Evolutionary conservation across 2,329 filamentous ascomycete genomes (phyloP).

Genomic region (Pseudodiploospora longispora): DNA sequence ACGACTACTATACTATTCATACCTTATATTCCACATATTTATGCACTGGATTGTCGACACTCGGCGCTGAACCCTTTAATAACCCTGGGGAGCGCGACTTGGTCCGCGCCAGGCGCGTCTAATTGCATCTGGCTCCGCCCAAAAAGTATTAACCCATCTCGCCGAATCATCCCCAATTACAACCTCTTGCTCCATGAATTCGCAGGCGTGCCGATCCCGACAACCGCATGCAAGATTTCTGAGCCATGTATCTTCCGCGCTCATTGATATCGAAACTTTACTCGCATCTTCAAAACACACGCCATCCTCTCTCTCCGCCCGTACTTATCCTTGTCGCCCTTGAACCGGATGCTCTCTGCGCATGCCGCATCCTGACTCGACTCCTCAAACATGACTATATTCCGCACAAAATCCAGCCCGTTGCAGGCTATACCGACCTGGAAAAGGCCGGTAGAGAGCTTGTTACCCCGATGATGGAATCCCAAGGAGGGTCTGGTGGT

Average conservation of each 20-base stretch:
- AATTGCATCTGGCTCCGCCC: slow-evolving; percentile 4
- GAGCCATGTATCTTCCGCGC: slow-evolving; percentile 86
- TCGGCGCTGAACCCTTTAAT: too few species aligned
- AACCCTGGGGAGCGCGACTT: too few species aligned
- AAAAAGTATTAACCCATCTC: background rate
- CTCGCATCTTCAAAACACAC: slow-evolving; percentile 73
- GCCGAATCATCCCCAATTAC: background rate
- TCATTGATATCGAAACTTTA: slow-evolving; percentile 86
- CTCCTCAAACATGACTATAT: slow-evolving; percentile 98
- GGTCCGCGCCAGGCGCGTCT: slow-evolving; percentile 9
- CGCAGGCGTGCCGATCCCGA: slow-evolving; percentile 9
- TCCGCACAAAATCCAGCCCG: slow-evolving; percentile 91
- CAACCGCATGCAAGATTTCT: slow-evolving; percentile 20
- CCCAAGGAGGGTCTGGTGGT: slow-evolving; percentile 75
- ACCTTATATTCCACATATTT: too few species aligned
- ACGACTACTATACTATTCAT: too few species aligned
- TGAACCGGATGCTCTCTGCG: slow-evolving; percentile 91
- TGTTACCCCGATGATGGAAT: slow-evolving; percentile 78
- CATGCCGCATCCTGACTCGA: slow-evolving; percentile 84
- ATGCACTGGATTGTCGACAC: too few species aligned
- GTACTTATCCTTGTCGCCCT: slow-evolving; percentile 88
- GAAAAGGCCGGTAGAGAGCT: slow-evolving; percentile 70
- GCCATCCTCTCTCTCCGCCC: slow-evolving; percentile 83
- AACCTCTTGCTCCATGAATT: slow-evolving; percentile 17
- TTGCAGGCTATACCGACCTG: slow-evolving; percentile 87